Evolutionary conservation across 1,284 basidiomycete genomes (phyloP).

Genomic region (Hemileia vastatrix): DNA sequence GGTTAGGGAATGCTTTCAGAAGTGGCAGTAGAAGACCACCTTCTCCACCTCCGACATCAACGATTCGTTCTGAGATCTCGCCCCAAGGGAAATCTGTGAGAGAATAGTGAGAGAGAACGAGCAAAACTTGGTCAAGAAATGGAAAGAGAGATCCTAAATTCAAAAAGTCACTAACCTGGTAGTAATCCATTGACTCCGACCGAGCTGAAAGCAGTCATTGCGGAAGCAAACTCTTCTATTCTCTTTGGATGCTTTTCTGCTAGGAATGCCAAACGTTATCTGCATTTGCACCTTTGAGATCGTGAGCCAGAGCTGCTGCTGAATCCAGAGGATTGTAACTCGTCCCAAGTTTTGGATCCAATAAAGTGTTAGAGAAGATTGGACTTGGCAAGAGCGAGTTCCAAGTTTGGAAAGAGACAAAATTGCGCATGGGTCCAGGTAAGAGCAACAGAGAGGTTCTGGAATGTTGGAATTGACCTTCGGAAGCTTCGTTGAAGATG

Average conservation of each 20-base stretch:
- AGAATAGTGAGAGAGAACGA: constrained; percentile 10
- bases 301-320: too few species aligned
- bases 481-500: constrained; percentile 23
- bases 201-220: neutral
- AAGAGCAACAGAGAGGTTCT: constrained; percentile 23
- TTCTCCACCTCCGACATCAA: constrained; percentile 26
- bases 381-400: constrained; percentile 9
- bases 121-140: constrained; percentile 6
- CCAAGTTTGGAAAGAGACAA: constrained; percentile 21
- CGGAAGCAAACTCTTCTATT: too few species aligned
- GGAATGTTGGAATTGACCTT: constrained; percentile 25
- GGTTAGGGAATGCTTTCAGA: constrained; percentile 14
- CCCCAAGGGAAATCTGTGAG: constrained; percentile 25
- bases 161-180: constrained; percentile 7
- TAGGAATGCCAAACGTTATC: too few species aligned
- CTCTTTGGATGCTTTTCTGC: too few species aligned
- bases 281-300: too few species aligned
- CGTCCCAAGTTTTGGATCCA: too few species aligned
- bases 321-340: too few species aligned
- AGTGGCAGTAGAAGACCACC: constrained; percentile 12
- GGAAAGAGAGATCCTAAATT: constrained; percentile 9
- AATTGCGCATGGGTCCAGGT: constrained; percentile 23
- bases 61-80: constrained; percentile 10
- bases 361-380: constrained; percentile 16
- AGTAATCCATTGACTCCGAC: neutral